Evolutionary conservation across 495 filamentous ascomycete genomes (phyloP).

Genomic region (Penicillium mononematosum): DNA sequence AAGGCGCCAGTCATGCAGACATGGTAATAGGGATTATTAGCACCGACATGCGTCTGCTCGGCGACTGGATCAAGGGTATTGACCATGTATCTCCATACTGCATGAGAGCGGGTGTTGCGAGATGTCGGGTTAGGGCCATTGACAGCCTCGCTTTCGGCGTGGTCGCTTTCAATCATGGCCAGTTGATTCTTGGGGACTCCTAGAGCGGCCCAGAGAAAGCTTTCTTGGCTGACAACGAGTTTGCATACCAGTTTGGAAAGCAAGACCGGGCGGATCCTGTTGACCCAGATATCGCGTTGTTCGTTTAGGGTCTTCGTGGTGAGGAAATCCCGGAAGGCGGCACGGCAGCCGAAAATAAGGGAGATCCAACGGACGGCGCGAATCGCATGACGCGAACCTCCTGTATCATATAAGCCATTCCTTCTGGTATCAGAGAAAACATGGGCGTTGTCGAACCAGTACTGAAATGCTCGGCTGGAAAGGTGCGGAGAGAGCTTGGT

Average conservation of each 20-base stretch:
- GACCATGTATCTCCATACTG: conserved; percentile 2
- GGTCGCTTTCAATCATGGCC: conserved; percentile 1
- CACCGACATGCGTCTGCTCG: background rate
- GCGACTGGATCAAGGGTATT: conserved; percentile 1
- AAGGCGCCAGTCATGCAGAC: background rate
- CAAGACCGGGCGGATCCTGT: background rate
- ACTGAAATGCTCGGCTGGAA: too few species aligned
- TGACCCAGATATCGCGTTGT: background rate
- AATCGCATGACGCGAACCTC: too few species aligned
- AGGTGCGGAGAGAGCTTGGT: too few species aligned
- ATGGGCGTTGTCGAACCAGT: too few species aligned
- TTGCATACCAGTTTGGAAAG: background rate
- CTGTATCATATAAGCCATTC: too few species aligned
- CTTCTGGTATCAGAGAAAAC: too few species aligned
- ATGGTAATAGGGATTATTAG: background rate
- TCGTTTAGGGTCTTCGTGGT: background rate
- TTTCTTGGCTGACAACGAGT: background rate
- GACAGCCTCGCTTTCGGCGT: background rate
- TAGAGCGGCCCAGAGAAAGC: background rate
- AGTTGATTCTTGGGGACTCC: conserved; percentile 1
- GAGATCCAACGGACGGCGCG: background rate
- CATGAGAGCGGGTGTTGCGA: background rate
- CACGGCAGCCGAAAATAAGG: background rate
- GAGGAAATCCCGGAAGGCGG: background rate
- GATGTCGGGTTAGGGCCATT: background rate